Base-by-base conservation (phyloP, 345 rosid genomes). In the Citrus hindsii region DNA sequence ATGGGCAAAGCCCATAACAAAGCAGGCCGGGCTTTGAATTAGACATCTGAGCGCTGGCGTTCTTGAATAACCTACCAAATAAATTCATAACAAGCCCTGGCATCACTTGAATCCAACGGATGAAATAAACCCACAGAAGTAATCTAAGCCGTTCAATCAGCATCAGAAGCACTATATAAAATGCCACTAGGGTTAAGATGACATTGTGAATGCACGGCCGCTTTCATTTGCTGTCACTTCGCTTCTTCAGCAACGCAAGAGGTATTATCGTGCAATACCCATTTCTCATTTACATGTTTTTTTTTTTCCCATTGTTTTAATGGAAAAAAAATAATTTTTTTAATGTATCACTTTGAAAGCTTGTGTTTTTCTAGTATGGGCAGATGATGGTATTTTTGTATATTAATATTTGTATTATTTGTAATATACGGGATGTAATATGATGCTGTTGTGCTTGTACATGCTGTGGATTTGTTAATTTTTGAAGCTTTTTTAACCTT, bases 131-230 rank as follows among this genome's bases (percentile, higher is more conserved):
- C 67, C 21, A 2, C 2, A 6, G 7, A 62, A 28, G 56, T 48
- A 61, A 78, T 85, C 69, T 3, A 62, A 19, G 79, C 84, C 83
- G 81, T 83, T 35, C 35, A 76, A 7, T 76, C 30, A 60, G 53
- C 14, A 30, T 7, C 3, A 0, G 21, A 25, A 40, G 9, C 13
- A 2, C 18, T 64, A 80, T 73, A 80, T 79, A 69, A 9, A 0
- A 7, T 18, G 5, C 8, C 51, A 13, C 6, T 56, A 42, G 79
- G 83, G 33, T 56, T 69, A 0, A 2, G 0, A 0, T 46, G 18
- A 2, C n/a, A 7, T 0, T 13, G 14, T 6, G n/a, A 6, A 0
- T 16, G 9, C 6, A 2, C 12, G 27, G 42, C 74, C 5, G 66
- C 79, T 28, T 48, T 61, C 30, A 24, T 64, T 33, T 42, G 42